Conservation (phyloP, 768 basidiomycete genomes). For the Pilatotrama ljubarskyi region DNA sequence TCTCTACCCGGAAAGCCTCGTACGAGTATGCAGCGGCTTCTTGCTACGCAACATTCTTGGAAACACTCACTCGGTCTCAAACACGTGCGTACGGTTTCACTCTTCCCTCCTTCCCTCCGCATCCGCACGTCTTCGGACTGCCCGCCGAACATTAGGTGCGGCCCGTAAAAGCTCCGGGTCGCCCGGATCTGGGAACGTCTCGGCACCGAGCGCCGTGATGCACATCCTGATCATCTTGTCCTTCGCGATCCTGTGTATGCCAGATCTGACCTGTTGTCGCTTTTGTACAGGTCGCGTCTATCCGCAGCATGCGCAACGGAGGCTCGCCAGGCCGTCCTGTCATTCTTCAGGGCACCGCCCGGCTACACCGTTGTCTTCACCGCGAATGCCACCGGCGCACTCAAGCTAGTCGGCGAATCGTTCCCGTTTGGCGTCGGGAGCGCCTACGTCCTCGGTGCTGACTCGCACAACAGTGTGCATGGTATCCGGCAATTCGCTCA, state of each 20-base stretch:
- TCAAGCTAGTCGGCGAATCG: slow-evolving; percentile 81
- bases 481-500: slow-evolving; percentile 75
- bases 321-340: slow-evolving; percentile 69
- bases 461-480: slow-evolving; percentile 85
- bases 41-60: slow-evolving; percentile 67
- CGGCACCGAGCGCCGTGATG: slow-evolving; percentile 18
- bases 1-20: slow-evolving; percentile 76
- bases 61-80: slow-evolving; percentile 83
- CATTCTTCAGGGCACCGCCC: slow-evolving; percentile 74
- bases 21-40: slow-evolving; percentile 69
- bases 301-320: slow-evolving; percentile 66
- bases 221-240: background rate
- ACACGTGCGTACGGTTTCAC: slow-evolving; percentile 55
- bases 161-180: background rate
- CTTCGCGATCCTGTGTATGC: background rate
- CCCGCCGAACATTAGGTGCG: background rate
- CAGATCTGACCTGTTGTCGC: background rate
- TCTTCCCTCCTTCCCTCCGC: background rate
- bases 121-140: background rate
- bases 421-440: slow-evolving; percentile 67
- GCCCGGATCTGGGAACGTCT: slow-evolving; percentile 7
- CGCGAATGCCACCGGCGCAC: slow-evolving; percentile 73
- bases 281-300: slow-evolving; percentile 59
- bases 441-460: slow-evolving; percentile 65
- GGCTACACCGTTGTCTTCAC: slow-evolving; percentile 85